Conservation (phyloP, 2,329 filamentous ascomycete genomes). For the Ceratocystis smalleyi region DNA sequence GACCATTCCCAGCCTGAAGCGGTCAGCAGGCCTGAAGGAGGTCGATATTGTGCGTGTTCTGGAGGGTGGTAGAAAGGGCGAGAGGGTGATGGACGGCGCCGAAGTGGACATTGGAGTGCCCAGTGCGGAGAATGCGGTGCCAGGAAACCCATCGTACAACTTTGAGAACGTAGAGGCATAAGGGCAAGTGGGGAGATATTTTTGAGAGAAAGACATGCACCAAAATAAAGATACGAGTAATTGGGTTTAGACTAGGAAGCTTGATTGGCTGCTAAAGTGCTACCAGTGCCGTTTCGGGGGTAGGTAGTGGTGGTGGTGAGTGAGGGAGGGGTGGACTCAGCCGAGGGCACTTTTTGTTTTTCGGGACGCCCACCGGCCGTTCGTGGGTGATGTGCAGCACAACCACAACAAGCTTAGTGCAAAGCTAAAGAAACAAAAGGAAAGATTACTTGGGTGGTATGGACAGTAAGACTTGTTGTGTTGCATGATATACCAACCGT, state of each 20-base stretch:
- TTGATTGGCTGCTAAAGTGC: too few relatives aligned
- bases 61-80: conserved; percentile 52
- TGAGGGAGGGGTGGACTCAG: too few relatives aligned
- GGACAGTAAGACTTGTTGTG: not conserved
- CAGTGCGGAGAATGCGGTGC: conserved; percentile 58
- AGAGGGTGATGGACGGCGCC: conserved; percentile 35
- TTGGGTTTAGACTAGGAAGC: too few relatives aligned
- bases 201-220: not conserved
- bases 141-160: conserved; percentile 64
- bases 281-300: too few relatives aligned
- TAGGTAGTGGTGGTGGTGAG: too few relatives aligned
- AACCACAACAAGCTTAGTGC: not conserved
- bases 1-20: conserved; percentile 67
- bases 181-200: not conserved
- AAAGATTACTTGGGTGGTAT: not conserved
- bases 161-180: conserved; percentile 56
- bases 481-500: not conserved
- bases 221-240: not conserved
- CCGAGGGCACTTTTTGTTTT: too few relatives aligned
- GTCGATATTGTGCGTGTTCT: conserved; percentile 59
- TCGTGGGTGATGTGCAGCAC: too few relatives aligned
- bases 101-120: conserved; percentile 43
- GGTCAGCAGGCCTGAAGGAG: conserved; percentile 51
- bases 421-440: not conserved
- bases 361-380: too few relatives aligned